A percentile compares a stretch with the other conserved stretches of the same genome.
Conservation (phyloP, 768 basidiomycete species). For the Candolleomyces aberdarensis region DNA sequence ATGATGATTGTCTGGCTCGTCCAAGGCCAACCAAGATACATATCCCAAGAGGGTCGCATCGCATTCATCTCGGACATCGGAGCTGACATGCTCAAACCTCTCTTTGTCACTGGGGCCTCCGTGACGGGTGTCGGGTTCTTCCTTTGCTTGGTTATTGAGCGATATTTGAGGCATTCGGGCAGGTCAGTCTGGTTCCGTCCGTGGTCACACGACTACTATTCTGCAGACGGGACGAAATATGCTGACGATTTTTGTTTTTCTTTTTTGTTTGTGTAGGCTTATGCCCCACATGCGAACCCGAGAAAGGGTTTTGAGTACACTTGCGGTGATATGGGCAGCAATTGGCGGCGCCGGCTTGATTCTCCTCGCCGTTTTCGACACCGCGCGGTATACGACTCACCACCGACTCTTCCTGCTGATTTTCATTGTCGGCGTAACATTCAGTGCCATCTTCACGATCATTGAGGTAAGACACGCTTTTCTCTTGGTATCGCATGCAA, state of each 20-base stretch:
- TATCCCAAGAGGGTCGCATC: conserved; percentile 51
- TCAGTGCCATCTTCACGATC: conserved; percentile 74
- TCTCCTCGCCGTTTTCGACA: conserved; percentile 71
- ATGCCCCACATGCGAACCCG: conserved; percentile 53
- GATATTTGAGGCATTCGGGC: conserved; percentile 63
- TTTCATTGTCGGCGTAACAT: conserved; percentile 68
- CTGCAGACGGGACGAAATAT: background rate
- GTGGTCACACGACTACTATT: no score
- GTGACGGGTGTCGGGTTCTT: conserved; percentile 64
- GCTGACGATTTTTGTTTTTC: background rate
- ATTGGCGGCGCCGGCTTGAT: conserved; percentile 66
- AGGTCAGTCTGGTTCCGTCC: conserved; percentile 32
- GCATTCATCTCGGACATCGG: conserved; percentile 80
- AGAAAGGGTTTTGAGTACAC: conserved; percentile 49
- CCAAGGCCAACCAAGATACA: conserved; percentile 57
- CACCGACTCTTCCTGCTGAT: conserved; percentile 66
- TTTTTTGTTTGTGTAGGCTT: conserved; percentile 35
- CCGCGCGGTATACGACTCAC: conserved; percentile 43
- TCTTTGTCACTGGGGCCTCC: conserved; percentile 64
- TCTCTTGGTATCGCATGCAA: background rate
- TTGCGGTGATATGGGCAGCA: conserved; percentile 61
- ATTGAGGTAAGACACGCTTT: conserved; percentile 45
- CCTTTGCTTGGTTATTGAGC: conserved; percentile 56
- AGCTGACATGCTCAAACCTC: conserved; percentile 70
- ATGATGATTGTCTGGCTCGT: conserved; percentile 74